Evolutionary conservation across 2,329 filamentous ascomycete genomes (phyloP).

Genomic region (Phialocephala sp.): DNA sequence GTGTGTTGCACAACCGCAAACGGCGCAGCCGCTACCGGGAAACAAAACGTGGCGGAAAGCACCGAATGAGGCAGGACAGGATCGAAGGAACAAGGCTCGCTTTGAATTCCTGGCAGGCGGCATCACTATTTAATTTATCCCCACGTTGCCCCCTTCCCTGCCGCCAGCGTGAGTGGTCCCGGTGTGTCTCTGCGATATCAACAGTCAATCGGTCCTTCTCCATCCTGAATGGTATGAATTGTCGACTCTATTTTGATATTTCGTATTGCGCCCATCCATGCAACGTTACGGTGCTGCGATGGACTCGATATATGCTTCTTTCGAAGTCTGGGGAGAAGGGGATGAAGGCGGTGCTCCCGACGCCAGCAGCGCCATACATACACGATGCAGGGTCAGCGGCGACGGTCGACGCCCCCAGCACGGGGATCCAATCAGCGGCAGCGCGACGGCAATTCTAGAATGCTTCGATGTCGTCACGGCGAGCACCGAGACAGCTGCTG

Average conservation of each 20-base stretch:
- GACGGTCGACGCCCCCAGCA: background rate
- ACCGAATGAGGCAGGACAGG: conserved; percentile 2
- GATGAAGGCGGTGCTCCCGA: background rate
- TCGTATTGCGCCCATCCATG: background rate
- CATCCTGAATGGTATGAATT: background rate
- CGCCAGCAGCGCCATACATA: background rate
- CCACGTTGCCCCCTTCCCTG: conserved; percentile 4
- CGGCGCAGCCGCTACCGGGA: conserved; percentile 1
- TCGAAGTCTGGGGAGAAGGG: background rate
- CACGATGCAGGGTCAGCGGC: conserved; percentile 10
- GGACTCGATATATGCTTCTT: background rate
- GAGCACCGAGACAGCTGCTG: background rate
- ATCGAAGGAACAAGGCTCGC: background rate
- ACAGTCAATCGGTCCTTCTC: conserved; percentile 2
- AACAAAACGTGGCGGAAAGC: background rate
- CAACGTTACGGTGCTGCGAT: background rate
- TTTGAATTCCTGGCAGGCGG: background rate
- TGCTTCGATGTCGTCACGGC: conserved; percentile 24
- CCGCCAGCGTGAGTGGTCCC: background rate
- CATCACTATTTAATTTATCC: conserved; percentile 1
- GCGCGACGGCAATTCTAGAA: conserved; percentile 15
- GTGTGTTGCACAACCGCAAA: conserved; percentile 5
- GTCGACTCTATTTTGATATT: background rate
- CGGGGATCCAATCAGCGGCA: background rate
- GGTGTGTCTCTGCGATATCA: background rate